These are phyloP conservation scores for Corynascus novoguineensis DNA, from an alignment of 495 filamentous ascomycete genomes.

Conservation along the genomic window DNA sequence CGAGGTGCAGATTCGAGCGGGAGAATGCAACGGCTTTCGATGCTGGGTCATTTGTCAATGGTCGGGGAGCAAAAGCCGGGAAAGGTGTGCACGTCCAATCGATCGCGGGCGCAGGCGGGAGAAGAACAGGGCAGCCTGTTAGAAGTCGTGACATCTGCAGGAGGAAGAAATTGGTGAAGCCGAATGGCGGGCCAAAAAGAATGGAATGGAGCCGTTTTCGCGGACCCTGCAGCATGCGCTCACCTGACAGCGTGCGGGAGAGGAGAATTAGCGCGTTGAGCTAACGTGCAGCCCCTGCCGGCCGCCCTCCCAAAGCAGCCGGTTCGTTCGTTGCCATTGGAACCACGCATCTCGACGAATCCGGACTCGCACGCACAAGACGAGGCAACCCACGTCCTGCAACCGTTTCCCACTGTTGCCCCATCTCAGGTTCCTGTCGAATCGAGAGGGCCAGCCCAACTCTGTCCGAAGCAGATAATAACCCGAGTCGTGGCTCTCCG, in stretches of 20 bases:
- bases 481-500: conserved; percentile 22
- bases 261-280: conserved; percentile 21
- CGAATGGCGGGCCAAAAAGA: conserved; percentile 15
- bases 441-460: conserved; percentile 29
- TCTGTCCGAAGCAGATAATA: conserved; percentile 24
- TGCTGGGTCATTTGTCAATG: conserved; percentile 23
- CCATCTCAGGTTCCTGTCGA: conserved; percentile 24
- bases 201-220: conserved; percentile 8
- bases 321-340: conserved; percentile 21
- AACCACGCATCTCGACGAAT: conserved; percentile 26
- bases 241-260: conserved; percentile 33
- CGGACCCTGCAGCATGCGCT: conserved; percentile 22
- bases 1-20: conserved; percentile 18
- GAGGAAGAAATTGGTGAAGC: conserved; percentile 20
- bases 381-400: conserved; percentile 13
- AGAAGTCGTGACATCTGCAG: conserved; percentile 12
- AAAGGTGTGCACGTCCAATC: conserved; percentile 10
- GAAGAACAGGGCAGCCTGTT: conserved; percentile 30
- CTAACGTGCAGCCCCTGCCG: conserved; percentile 5
- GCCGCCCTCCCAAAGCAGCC: conserved; percentile 5
- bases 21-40: conserved; percentile 22
- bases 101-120: conserved; percentile 16
- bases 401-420: conserved; percentile 21
- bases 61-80: conserved; percentile 11
- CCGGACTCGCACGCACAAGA: conserved; percentile 14